A percentile compares a stretch with the other conserved stretches of the same genome.
Evolutionary conservation across 768 basidiomycete genomes (phyloP).

Genomic region (Pluteus cervinus): DNA sequence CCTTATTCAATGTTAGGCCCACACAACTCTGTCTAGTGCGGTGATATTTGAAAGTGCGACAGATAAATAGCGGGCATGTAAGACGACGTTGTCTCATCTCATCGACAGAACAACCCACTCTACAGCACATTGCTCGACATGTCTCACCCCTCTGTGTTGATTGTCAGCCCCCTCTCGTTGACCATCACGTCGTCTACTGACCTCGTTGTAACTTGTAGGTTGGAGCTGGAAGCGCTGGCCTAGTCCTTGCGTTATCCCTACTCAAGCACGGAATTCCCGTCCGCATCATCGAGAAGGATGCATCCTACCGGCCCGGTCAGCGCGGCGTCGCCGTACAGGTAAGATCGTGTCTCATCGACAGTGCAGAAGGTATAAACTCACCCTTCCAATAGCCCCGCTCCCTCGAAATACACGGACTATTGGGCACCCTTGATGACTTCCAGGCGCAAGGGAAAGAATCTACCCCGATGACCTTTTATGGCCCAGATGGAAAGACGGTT

Average conservation of each 20-base stretch:
- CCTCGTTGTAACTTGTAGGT: too few relatives aligned
- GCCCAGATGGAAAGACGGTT: constrained; percentile 20
- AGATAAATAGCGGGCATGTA: too few relatives aligned
- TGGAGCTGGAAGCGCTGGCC: constrained; percentile 41
- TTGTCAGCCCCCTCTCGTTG: too few relatives aligned
- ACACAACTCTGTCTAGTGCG: too few relatives aligned
- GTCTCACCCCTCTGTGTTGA: too few relatives aligned
- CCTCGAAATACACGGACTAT: constrained; percentile 34
- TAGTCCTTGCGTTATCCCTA: constrained; percentile 36
- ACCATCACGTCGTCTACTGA: too few relatives aligned
- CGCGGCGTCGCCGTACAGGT: constrained; percentile 35
- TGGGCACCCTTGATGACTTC: constrained; percentile 33
- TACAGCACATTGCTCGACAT: too few relatives aligned
- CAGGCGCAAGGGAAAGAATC: constrained; percentile 16
- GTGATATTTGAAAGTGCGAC: too few relatives aligned
- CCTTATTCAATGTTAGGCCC: too few relatives aligned
- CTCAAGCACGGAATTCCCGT: constrained; percentile 40
- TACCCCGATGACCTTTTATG: constrained; percentile 19
- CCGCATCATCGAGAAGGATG: constrained; percentile 44
- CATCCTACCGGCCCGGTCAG: constrained; percentile 26
- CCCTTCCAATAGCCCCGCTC: constrained; percentile 32
- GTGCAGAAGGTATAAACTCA: background rate
- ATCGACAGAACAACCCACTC: too few relatives aligned
- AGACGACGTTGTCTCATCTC: too few relatives aligned
- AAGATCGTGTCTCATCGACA: constrained; percentile 2